Conservation (phyloP, 345 rosid species). For the Pistacia atlantica region DNA sequence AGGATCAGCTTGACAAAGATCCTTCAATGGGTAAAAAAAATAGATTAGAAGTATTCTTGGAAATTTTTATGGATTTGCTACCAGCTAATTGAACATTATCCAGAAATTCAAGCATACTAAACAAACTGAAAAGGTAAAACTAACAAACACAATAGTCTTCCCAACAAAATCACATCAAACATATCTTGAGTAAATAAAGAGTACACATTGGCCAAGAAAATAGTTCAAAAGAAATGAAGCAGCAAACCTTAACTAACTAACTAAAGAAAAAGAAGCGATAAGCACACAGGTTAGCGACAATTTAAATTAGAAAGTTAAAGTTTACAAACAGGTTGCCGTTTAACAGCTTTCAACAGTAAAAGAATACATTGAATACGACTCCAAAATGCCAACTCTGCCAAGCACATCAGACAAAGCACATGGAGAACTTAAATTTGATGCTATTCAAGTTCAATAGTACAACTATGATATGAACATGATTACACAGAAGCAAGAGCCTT, state of each 20-base stretch:
- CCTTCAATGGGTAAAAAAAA: conserved; percentile 44
- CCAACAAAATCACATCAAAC: not conserved
- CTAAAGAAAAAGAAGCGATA: not conserved
- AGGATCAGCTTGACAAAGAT: conserved; percentile 88
- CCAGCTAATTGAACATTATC: not conserved
- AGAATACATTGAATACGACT: not conserved
- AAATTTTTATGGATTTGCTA: not conserved
- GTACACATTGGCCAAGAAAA: not conserved
- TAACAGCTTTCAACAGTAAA: not conserved
- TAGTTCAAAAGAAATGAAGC: not conserved
- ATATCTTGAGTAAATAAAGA: not conserved
- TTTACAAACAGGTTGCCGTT: not conserved
- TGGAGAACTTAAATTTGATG: not conserved
- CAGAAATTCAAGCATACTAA: not conserved
- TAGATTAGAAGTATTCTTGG: not conserved
- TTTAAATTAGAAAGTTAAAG: not conserved
- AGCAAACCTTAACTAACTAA: not conserved
- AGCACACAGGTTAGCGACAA: not conserved
- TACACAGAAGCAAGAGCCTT: no score
- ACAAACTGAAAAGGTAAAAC: not conserved
- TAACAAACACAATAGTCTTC: not conserved
- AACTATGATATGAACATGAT: no score
- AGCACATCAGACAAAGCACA: no score
- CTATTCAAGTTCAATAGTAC: not conserved
- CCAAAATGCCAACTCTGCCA: not conserved